These are phyloP conservation scores for Penicillium sp. DNA, from an alignment of 2,329 filamentous ascomycete species.

Conservation along the genomic window DNA sequence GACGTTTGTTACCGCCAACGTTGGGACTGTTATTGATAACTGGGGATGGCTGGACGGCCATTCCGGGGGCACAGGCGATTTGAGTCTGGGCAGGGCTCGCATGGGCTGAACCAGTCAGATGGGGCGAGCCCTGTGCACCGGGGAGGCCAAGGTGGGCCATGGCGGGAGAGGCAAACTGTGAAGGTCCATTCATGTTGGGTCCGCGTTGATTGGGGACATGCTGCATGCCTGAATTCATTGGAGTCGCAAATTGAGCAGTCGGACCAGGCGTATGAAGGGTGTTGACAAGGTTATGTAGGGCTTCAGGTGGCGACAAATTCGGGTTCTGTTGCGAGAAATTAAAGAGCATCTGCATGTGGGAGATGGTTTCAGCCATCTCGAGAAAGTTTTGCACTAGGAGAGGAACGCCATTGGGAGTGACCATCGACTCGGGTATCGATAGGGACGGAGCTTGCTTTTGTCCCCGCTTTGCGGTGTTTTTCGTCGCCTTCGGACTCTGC, in stretches of 20 bases:
- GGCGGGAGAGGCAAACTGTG: slow-evolving; percentile 63
- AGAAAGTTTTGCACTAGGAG: slow-evolving; percentile 62
- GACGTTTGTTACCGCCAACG: slow-evolving; percentile 59
- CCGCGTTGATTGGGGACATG: slow-evolving; percentile 44
- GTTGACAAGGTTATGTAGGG: slow-evolving; percentile 58
- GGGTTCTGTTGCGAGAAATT: slow-evolving; percentile 59
- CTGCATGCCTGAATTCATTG: slow-evolving; percentile 42
- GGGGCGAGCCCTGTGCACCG: slow-evolving; percentile 52
- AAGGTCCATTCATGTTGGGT: slow-evolving; percentile 51
- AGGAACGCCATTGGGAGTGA: slow-evolving; percentile 59
- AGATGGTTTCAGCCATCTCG: slow-evolving; percentile 69
- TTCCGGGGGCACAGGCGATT: slow-evolving; percentile 52
- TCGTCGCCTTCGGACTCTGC: slow-evolving; percentile 63
- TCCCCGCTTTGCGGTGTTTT: slow-evolving; percentile 57
- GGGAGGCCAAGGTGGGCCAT: slow-evolving; percentile 58
- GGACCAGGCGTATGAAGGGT: slow-evolving; percentile 47
- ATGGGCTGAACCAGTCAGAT: slow-evolving; percentile 57
- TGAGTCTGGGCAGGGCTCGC: slow-evolving; percentile 52
- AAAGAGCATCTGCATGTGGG: slow-evolving; percentile 66
- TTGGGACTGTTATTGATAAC: slow-evolving; percentile 67
- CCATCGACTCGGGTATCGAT: slow-evolving; percentile 48
- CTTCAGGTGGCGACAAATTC: slow-evolving; percentile 57
- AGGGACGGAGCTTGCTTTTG: slow-evolving; percentile 52
- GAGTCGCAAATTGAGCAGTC: slow-evolving; percentile 33
- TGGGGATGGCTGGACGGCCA: slow-evolving; percentile 60